phyloP scores from a whole-genome alignment of 2,329 filamentous ascomycete genomes.

The Beauveria varroae region DNA sequence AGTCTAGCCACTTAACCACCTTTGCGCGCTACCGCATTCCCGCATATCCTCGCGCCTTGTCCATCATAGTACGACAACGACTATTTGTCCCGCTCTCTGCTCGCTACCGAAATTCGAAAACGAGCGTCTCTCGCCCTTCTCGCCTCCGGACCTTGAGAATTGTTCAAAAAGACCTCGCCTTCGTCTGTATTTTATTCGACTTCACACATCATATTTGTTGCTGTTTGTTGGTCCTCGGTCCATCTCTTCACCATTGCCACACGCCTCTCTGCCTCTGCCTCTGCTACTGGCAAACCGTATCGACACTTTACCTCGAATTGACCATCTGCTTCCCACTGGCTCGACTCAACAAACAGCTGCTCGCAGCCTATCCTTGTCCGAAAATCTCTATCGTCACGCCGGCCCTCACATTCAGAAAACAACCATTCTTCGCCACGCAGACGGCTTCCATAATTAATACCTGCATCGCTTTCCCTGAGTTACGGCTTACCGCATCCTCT shows the following conservation, averaged over 20 bases:
- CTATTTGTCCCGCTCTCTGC: not conserved
- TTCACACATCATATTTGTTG: not conserved
- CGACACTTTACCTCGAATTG: not conserved
- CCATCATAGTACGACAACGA: not conserved
- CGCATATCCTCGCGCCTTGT: not conserved
- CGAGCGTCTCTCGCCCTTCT: not conserved
- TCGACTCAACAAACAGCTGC: not conserved
- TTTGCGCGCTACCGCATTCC: not conserved
- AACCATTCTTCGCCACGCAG: not conserved
- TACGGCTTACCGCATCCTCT: not conserved
- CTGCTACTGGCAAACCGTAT: not conserved
- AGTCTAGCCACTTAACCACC: slow-evolving; percentile 16
- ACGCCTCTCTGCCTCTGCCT: not conserved
- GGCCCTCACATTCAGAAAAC: not conserved
- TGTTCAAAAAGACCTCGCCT: not conserved
- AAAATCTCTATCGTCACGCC: not conserved
- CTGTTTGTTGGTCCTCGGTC: not conserved
- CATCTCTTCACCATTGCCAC: not conserved
- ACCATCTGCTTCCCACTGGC: not conserved
- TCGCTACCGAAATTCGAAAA: not conserved
- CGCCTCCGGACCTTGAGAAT: not conserved
- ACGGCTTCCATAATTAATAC: not conserved
- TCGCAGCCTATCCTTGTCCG: not conserved
- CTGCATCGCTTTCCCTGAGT: not conserved
- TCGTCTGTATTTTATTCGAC: slow-evolving; percentile 13